These are phyloP conservation scores for Straminergon stramineum DNA, from an alignment of 225 moss, liverwort and hornwort genomes.

Conservation along the genomic window DNA sequence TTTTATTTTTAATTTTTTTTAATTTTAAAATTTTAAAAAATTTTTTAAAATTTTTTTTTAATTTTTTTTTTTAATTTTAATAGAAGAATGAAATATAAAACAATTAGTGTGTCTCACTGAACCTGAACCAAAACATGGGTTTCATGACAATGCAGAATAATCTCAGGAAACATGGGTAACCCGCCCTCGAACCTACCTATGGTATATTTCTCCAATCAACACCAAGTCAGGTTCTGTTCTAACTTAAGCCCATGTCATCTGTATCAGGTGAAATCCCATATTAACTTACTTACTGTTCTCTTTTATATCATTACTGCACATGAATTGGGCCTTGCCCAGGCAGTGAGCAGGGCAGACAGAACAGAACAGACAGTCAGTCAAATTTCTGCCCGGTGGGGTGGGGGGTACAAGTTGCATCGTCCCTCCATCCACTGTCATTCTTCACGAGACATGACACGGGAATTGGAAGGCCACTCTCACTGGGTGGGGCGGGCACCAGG, in stretches of 20 bases:
- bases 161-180: neutral
- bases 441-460: neutral
- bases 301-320: neutral
- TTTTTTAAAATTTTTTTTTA: too few relatives aligned
- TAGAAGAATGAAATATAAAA: neutral
- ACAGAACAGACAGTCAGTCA: neutral
- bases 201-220: neutral
- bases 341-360: neutral
- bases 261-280: neutral
- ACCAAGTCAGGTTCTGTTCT: neutral
- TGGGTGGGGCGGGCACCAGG: neutral
- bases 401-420: neutral
- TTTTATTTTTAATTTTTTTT: too few relatives aligned
- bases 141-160: neutral
- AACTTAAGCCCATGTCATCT: neutral
- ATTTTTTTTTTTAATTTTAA: too few relatives aligned
- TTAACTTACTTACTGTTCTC: neutral
- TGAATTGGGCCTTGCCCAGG: neutral
- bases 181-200: rapidly evolving
- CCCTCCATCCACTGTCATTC: neutral
- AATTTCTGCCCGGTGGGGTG: neutral
- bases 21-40: too few relatives aligned
- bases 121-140: neutral
- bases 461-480: neutral
- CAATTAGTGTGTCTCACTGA: neutral